Evolutionary conservation across 345 rosid genomes (phyloP), one percentile per base, ranked within the genome.

Genomic region (Pseudoturritis turrita): DNA sequence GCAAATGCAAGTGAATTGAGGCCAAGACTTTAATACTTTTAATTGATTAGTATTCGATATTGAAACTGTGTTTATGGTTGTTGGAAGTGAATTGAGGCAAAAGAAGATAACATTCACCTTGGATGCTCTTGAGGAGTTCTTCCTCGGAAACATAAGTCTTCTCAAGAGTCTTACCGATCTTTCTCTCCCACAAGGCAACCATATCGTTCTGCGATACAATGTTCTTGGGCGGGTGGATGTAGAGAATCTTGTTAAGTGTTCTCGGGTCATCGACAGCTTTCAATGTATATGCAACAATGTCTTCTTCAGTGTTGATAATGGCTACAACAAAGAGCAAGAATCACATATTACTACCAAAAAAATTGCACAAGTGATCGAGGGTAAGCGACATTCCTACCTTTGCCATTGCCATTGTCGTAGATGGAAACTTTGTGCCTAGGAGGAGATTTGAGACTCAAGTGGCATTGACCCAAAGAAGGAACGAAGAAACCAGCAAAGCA

Each of bases 161-260:
- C 77, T 78, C 84, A 3, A 92, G 87, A 70, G 80, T 83, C 68
- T 82, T 83, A 61, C 82, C 77, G 4, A 85, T 86, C 82, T 89
- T 88, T 44, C 76, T 33, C 81, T 92, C 96, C 98, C 96, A 89
- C 55, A 84, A 54, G 25, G 60, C 78, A 4, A 85, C 82, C 62
- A 92, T 79, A 76, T 89, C 89, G 29, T 88, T 87, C 85, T 85
- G 82, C 18, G 92, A 89, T 75, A 67, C 77, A 64, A 84, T 78
- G 64, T 92, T 89, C 29, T 87, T 88, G 1, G 78, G 83, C 3
- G 95, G 96, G 70, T 91, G 84, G 68, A 92, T 61, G 73, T 92
- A 83, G 35, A 88, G 63, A 28, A 73, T 82, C 79, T 85, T 88
- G 62, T 89, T 88, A 70, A 84, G 57, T 5, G 91, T 79, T 25